Evolutionary conservation across 2,329 filamentous ascomycete genomes (phyloP), one percentile per base, ranked within the genome.

Genomic region (Hymenoscyphus fraxineus): DNA sequence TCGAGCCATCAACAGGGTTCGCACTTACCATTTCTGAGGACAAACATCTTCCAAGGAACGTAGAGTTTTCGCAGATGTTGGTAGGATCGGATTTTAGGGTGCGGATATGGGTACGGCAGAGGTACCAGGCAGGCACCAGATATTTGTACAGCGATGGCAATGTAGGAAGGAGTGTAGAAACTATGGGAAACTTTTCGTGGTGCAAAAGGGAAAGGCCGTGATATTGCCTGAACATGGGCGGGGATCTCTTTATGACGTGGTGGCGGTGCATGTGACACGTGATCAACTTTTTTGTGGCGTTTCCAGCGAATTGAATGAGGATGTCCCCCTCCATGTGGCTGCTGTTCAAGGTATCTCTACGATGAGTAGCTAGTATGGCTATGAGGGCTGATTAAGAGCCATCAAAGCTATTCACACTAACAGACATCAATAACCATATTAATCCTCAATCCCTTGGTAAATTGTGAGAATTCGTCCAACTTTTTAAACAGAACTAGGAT

Each of bases 1-100:
- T 32, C 31, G 57, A 9, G 57, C 19, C 6, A 39, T 62, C 58
- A 62, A 62, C 60, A 62, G 58, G 51, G 60, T 32, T 62, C 22
- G n/a, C 32, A 62, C 54, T 62, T 58, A 58, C 60, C 60, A 58
- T 62, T 62, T 62, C 60, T 44, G 39, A 62, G 60, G 39, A 62
- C 60, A 38, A 62, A 62, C 60, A 62, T 62, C 31, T 31, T 56
- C 31, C 35, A 56, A 40, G 32, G 32, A 56, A 56, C 27, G 32
- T 31, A 15, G 10, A 6, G 12, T 4, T 44, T 47, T 35, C 15
- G 35, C 41, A 62, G 22, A 39, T 16, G 19, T 16, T 19, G 22
- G 16, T 16, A 9, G 38, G 35, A 27, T 32, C n/a, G 32, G 35
- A 47, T 44, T 9, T 35, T 19, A 16, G 19, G 44, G n/a, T 27